Evolutionary conservation across 78 protist species (phyloP).

Genomic region (Dictyostelium purpureum): DNA sequence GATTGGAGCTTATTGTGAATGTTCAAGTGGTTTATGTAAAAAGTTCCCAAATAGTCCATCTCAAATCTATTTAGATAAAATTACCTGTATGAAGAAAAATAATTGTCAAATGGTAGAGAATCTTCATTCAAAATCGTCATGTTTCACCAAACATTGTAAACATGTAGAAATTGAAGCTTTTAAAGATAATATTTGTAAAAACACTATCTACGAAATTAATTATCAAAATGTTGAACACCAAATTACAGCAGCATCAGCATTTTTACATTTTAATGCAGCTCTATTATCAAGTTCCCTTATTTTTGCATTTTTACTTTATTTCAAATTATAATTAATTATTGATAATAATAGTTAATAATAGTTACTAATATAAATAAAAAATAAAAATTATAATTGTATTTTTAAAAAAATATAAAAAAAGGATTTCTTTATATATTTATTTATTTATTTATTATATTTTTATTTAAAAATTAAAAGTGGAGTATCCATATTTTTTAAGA

Average conservation of each 20-base stretch:
- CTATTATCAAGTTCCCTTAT: not conserved
- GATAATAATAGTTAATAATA: too few species aligned
- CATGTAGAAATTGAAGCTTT: not conserved
- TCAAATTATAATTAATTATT: too few species aligned
- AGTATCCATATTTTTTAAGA: not conserved
- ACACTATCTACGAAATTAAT: not conserved
- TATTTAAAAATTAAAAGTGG: constrained; percentile 6
- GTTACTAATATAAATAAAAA: too few species aligned
- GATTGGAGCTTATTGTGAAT: not conserved
- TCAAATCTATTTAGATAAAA: not conserved
- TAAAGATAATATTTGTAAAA: not conserved
- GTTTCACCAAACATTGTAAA: constrained; percentile 12
- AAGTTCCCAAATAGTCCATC: not conserved
- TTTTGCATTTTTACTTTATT: not conserved
- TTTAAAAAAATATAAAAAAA: not conserved
- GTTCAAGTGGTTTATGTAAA: not conserved
- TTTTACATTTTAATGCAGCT: too few species aligned
- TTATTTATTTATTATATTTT: not conserved
- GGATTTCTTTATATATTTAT: not conserved
- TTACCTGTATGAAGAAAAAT: not conserved
- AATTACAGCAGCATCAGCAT: too few species aligned
- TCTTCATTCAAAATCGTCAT: constrained; percentile 1
- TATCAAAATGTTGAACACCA: not conserved
- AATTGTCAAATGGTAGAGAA: not conserved
- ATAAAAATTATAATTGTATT: too few species aligned